phyloP scores from a whole-genome alignment of 139 green algal genomes.

The Chlamydomonas sp. region DNA sequence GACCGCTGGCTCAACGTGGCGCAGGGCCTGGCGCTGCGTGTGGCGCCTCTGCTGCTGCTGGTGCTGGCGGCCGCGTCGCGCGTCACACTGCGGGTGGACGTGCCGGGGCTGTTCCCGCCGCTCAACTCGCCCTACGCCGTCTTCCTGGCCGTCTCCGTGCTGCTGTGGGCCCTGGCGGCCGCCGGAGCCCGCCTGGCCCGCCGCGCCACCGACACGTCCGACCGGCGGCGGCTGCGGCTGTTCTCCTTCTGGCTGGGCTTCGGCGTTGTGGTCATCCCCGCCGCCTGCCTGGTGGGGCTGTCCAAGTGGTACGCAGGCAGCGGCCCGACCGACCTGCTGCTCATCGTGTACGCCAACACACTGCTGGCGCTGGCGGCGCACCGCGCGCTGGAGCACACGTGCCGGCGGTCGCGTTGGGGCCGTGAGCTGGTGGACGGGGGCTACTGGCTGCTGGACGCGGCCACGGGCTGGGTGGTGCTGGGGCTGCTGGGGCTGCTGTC shows the following conservation, averaged over 20 bases:
- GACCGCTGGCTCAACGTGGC: background rate
- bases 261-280: background rate
- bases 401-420: background rate
- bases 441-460: slow-evolving; percentile 18
- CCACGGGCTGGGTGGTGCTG: background rate
- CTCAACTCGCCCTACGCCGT: slow-evolving; percentile 4
- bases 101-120: background rate
- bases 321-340: background rate
- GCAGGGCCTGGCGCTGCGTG: background rate
- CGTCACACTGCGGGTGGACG: background rate
- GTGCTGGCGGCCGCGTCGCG: slow-evolving; percentile 8
- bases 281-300: background rate
- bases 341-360: slow-evolving; percentile 24
- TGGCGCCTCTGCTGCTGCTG: slow-evolving; percentile 1
- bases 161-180: background rate
- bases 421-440: slow-evolving; percentile 1
- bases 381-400: background rate
- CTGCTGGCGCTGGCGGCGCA: slow-evolving; percentile 15
- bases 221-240: background rate
- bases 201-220: background rate
- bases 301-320: too few species aligned
- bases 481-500: background rate
- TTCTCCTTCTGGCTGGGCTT: background rate
- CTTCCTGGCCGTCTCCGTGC: background rate
- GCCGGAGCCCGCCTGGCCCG: background rate